These are phyloP conservation scores for Erysiphe pulchra DNA, from an alignment of 2,329 filamentous ascomycete genomes.

Conservation along the genomic window DNA sequence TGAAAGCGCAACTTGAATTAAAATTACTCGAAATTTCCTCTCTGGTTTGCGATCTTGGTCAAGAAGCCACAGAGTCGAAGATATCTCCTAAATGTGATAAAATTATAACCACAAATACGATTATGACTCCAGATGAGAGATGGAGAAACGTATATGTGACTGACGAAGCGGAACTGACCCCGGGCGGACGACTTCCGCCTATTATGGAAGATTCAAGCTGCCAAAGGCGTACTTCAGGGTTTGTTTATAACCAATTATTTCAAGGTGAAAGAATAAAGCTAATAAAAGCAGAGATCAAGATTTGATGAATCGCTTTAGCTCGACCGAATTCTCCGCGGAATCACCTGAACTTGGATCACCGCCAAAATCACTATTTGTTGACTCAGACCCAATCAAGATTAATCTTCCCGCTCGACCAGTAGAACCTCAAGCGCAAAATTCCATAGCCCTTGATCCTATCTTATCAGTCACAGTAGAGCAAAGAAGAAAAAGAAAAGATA, in stretches of 20 bases:
- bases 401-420: slow-evolving; percentile 18
- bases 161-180: slow-evolving; percentile 14
- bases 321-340: slow-evolving; percentile 19
- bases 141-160: slow-evolving; percentile 19
- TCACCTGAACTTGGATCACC: slow-evolving; percentile 46
- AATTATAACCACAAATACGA: slow-evolving; percentile 14
- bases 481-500: slow-evolving; percentile 13
- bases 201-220: slow-evolving; percentile 46
- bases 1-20: slow-evolving; percentile 43
- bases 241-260: slow-evolving; percentile 11
- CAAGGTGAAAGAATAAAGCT: slow-evolving; percentile 1
- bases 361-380: slow-evolving; percentile 30
- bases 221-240: slow-evolving; percentile 44
- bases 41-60: slow-evolving; percentile 38
- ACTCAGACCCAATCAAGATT: slow-evolving; percentile 27
- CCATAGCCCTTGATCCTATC: slow-evolving; percentile 5
- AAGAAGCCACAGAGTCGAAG: slow-evolving; percentile 15
- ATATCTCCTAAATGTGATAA: slow-evolving; percentile 10
- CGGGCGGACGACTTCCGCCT: slow-evolving; percentile 26
- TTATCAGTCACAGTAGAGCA: slow-evolving; percentile 13
- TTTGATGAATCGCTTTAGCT: background rate
- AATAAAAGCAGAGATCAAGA: slow-evolving; percentile 8
- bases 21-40: slow-evolving; percentile 46
- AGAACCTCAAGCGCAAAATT: slow-evolving; percentile 4
- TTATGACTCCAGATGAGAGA: slow-evolving; percentile 24